Evolutionary conservation across 2,329 filamentous ascomycete species (phyloP).

Genomic region (Plenodomus biglobosus): DNA sequence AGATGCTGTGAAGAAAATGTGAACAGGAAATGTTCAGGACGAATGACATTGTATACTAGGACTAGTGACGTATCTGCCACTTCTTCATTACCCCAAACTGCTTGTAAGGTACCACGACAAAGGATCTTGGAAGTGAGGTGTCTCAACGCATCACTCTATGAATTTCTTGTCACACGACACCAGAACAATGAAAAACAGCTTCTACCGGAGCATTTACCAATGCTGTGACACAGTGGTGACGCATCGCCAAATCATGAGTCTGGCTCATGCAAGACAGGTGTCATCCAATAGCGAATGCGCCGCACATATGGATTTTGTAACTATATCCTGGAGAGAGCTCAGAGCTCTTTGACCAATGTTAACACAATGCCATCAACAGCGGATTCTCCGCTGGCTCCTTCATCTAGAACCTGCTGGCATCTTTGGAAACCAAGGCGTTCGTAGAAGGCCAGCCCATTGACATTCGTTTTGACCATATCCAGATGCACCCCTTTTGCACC

Average conservation of each 20-base stretch:
- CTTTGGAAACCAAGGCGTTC: constrained; percentile 27
- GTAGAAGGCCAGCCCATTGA: constrained; percentile 32
- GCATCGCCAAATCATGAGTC: too few relatives aligned
- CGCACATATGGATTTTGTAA: too few relatives aligned
- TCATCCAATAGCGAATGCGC: background rate
- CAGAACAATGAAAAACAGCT: background rate
- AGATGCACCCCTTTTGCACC: constrained; percentile 40
- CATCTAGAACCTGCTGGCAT: constrained; percentile 30
- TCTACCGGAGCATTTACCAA: background rate
- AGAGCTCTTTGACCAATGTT: constrained; percentile 29
- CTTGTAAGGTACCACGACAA: background rate
- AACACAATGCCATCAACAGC: constrained; percentile 27
- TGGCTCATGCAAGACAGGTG: background rate
- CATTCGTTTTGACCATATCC: constrained; percentile 40
- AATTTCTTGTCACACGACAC: background rate
- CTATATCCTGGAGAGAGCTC: too few relatives aligned
- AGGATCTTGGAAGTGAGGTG: background rate
- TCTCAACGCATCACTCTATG: background rate
- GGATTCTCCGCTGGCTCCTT: constrained; percentile 27
- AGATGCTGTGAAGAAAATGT: too few relatives aligned
- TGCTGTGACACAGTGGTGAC: too few relatives aligned
- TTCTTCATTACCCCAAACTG: background rate
- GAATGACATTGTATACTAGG: too few relatives aligned
- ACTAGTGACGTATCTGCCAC: too few relatives aligned
- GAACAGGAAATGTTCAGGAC: too few relatives aligned